Conservation (phyloP, 768 basidiomycete genomes). For the Tephrocybe rancida region DNA sequence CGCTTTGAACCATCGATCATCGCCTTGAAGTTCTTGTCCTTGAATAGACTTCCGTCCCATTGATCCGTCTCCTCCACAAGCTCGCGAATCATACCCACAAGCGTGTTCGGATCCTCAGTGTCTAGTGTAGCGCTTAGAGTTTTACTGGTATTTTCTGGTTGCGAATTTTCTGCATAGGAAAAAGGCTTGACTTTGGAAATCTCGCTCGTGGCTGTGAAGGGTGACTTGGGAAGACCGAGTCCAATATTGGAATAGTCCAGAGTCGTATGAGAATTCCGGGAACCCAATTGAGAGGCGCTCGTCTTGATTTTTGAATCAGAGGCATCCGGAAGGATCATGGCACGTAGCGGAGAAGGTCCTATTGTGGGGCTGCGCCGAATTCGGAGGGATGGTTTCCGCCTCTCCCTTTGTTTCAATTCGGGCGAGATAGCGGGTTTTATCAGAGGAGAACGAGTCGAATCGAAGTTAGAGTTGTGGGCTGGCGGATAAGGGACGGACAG, state of each 20-base stretch:
- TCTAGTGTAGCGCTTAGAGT: conserved; percentile 2
- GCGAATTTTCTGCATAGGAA: neutral
- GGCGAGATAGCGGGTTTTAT: conserved; percentile 1
- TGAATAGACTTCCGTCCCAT: conserved; percentile 52
- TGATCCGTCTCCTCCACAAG: conserved; percentile 50
- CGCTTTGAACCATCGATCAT: conserved; percentile 38
- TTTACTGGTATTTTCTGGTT: neutral
- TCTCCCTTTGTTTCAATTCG: conserved; percentile 13
- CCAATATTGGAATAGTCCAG: conserved; percentile 17
- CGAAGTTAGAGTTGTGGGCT: too few species aligned
- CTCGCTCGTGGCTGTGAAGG: neutral
- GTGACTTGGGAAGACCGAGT: conserved; percentile 17
- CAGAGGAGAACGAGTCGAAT: neutral
- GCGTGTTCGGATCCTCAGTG: conserved; percentile 28
- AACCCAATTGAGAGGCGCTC: conserved; percentile 1
- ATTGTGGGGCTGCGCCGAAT: conserved; percentile 38
- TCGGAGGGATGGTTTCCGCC: conserved; percentile 23
- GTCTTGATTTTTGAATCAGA: conserved; percentile 17
- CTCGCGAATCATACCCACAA: conserved; percentile 47
- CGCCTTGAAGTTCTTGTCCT: conserved; percentile 48
- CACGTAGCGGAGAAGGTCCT: conserved; percentile 49
- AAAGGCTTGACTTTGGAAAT: neutral
- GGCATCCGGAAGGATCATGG: conserved; percentile 42
- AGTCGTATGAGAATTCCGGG: conserved; percentile 3
- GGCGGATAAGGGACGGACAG: conserved; percentile 6